phyloP scores from a whole-genome alignment of 2,329 filamentous ascomycete species.

The Didymellaceae sp. region DNA sequence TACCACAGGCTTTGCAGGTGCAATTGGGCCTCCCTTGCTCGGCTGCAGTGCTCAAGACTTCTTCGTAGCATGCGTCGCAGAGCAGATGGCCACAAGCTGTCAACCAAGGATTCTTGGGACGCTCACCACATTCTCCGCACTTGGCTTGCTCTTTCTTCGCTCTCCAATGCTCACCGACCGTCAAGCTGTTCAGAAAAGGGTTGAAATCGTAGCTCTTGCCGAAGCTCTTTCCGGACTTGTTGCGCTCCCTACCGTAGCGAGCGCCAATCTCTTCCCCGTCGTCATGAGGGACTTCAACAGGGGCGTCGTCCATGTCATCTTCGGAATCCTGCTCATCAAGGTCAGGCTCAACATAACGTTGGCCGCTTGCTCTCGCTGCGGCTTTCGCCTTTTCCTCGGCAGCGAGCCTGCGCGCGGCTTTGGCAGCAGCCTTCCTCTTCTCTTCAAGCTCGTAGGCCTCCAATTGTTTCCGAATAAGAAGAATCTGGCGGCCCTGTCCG shows the following conservation, averaged over 20 bases:
- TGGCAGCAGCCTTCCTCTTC: constrained; percentile 21
- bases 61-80: constrained; percentile 58
- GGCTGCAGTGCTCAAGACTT: constrained; percentile 37
- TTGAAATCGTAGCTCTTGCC: constrained; percentile 51
- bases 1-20: constrained; percentile 46
- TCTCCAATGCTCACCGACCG: constrained; percentile 41
- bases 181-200: constrained; percentile 49
- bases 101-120: constrained; percentile 51
- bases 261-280: background rate
- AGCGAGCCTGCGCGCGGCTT: background rate
- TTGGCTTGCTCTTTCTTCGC: constrained; percentile 50
- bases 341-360: constrained; percentile 2
- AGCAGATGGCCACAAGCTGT: constrained; percentile 64
- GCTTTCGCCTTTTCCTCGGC: constrained; percentile 15
- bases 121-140: constrained; percentile 53
- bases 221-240: constrained; percentile 39
- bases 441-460: constrained; percentile 16
- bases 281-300: constrained; percentile 1
- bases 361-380: background rate
- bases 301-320: constrained; percentile 1
- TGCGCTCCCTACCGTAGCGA: background rate
- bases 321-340: constrained; percentile 10
- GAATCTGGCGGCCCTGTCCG: constrained; percentile 24
- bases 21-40: constrained; percentile 11
- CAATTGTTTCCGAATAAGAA: constrained; percentile 41